A percentile compares a stretch with the other conserved stretches of the same genome.
These are phyloP conservation scores for Trametes villosa DNA, from an alignment of 768 basidiomycete genomes.

Conservation along the genomic window DNA sequence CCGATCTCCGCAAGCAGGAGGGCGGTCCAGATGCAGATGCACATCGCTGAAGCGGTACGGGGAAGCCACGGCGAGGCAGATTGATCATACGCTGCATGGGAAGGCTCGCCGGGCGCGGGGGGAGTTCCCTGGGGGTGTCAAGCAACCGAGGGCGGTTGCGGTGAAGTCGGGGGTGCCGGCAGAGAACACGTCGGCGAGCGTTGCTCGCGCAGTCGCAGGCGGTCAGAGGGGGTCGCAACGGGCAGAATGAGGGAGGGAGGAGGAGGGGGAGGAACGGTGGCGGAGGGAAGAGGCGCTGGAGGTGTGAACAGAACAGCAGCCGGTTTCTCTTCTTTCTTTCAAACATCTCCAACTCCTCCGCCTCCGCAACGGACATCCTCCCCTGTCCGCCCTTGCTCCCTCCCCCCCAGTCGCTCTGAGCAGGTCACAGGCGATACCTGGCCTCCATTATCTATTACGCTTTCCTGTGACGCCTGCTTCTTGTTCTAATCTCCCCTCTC, in stretches of 20 bases:
- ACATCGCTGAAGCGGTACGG: slow-evolving; percentile 15
- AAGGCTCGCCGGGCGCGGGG: not conserved
- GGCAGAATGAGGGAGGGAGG: not conserved
- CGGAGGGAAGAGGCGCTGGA: not conserved
- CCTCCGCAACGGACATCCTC: slow-evolving; percentile 1
- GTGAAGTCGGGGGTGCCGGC: not conserved
- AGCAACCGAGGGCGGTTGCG: not conserved
- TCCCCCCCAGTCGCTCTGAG: slow-evolving; percentile 22
- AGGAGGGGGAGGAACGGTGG: not conserved
- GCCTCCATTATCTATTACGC: slow-evolving; percentile 12
- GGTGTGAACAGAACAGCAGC: not conserved
- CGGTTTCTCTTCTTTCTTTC: not conserved
- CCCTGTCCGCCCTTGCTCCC: not conserved
- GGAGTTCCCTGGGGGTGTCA: slow-evolving; percentile 4
- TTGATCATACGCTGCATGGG: not conserved
- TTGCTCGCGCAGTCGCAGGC: too few species aligned
- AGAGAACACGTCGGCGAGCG: not conserved
- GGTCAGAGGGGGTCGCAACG: not conserved
- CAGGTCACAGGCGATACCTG: slow-evolving; percentile 28
- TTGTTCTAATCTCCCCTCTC: slow-evolving; percentile 18
- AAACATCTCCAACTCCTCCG: slow-evolving; percentile 8
- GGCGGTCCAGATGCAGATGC: slow-evolving; percentile 18
- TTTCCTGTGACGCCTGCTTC: slow-evolving; percentile 21
- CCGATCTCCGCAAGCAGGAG: slow-evolving; percentile 13
- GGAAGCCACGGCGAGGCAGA: slow-evolving; percentile 2